Conservation (phyloP, 352 stramenopile species). For the Phytophthora litchii region DNA sequence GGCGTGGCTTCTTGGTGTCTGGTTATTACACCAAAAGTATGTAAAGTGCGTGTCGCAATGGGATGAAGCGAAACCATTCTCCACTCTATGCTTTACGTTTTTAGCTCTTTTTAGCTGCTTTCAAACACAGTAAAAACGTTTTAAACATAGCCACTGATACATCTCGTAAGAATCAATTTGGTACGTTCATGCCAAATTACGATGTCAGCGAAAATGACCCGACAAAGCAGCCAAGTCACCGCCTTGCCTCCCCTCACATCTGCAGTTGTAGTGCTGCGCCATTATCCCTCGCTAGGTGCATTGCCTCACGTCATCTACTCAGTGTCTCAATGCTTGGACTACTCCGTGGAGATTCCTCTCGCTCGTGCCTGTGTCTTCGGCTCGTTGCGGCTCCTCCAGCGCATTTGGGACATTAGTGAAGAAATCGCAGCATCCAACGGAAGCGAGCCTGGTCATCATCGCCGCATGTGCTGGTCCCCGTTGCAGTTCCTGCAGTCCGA, state of each 20-base stretch:
- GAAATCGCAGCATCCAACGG: conserved; percentile 3
- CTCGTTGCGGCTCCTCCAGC: conserved; percentile 21
- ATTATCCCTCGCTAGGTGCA: conserved; percentile 14
- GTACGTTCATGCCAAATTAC: no score
- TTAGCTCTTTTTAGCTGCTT: no score
- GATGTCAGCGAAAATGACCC: no score
- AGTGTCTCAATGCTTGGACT: conserved; percentile 34
- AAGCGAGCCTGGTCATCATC: background rate
- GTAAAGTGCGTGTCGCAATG: no score
- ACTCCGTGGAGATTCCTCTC: conserved; percentile 23
- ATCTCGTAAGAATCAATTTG: no score
- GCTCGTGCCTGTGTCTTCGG: conserved; percentile 20
- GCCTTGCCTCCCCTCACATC: conserved; percentile 10
- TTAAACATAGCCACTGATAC: no score
- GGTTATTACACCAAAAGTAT: no score
- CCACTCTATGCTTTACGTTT: no score
- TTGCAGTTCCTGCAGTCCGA: conserved; percentile 23
- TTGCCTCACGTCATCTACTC: conserved; percentile 23
- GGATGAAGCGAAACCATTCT: no score
- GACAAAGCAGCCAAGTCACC: background rate
- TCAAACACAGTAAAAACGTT: no score
- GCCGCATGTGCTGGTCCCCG: conserved; percentile 16
- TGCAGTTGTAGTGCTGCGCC: conserved; percentile 18
- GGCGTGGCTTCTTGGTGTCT: no score
- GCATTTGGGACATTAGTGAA: conserved; percentile 27